These are phyloP conservation scores for Tricholoma furcatifolium DNA, from an alignment of 768 basidiomycete species.

Conservation along the genomic window DNA sequence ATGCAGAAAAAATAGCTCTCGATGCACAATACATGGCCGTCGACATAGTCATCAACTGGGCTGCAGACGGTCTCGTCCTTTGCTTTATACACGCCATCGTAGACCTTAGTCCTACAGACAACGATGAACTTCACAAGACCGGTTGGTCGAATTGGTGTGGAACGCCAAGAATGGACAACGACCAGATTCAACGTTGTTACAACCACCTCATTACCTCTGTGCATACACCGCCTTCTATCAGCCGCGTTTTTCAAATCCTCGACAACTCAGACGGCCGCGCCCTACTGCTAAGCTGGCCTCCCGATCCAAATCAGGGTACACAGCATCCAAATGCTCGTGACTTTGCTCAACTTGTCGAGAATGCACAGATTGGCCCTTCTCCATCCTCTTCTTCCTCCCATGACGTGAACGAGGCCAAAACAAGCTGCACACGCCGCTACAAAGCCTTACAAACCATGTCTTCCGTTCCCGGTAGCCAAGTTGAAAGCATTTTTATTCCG, in stretches of 20 bases:
- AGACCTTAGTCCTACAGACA: conserved; percentile 69
- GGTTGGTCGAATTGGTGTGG: conserved; percentile 90
- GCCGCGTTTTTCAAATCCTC: conserved; percentile 79
- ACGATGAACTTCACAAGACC: conserved; percentile 71
- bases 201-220: conserved; percentile 55
- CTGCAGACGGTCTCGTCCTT: conserved; percentile 80
- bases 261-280: conserved; percentile 55
- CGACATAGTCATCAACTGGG: conserved; percentile 89
- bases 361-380: conserved; percentile 55
- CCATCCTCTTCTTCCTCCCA: conserved; percentile 28
- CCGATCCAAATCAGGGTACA: conserved; percentile 45
- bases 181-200: conserved; percentile 61
- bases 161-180: conserved; percentile 58
- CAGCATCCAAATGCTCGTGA: conserved; percentile 40
- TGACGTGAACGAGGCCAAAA: conserved; percentile 71
- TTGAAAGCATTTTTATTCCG: conserved; percentile 88
- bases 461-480: conserved; percentile 55
- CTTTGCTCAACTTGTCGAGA: conserved; percentile 62
- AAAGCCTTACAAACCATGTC: conserved; percentile 68
- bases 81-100: conserved; percentile 86
- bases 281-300: conserved; percentile 76
- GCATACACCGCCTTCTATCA: conserved; percentile 48
- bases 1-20: conserved; percentile 65
- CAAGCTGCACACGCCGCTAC: conserved; percentile 83
- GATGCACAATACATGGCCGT: conserved; percentile 82